Percentiles rank a stretch among this genome's conserved stretches.
Evolutionary conservation across 176 grass and related monocot genomes (phyloP).

Genomic region (Musa beccarii): DNA sequence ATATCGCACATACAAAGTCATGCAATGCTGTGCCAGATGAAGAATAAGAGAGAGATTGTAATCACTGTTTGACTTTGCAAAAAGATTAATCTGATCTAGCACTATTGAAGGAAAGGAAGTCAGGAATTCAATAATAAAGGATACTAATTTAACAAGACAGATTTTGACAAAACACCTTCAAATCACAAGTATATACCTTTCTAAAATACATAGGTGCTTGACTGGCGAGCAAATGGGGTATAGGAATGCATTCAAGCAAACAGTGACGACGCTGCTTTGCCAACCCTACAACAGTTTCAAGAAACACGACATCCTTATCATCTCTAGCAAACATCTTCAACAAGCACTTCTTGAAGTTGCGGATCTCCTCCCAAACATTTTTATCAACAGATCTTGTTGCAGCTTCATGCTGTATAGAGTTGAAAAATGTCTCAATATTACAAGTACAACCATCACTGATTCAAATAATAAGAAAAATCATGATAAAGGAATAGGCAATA

Average conservation of each 20-base stretch:
- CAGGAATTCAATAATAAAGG: background rate
- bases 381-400: conserved; percentile 74
- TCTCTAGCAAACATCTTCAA: conserved; percentile 68
- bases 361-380: conserved; percentile 77
- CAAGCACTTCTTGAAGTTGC: conserved; percentile 97
- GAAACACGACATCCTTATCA: conserved; percentile 74
- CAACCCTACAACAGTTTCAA: conserved; percentile 74
- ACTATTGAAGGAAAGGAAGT: no score
- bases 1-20: no score
- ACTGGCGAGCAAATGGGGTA: conserved; percentile 55
- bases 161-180: background rate
- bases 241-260: conserved; percentile 82
- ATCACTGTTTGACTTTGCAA: no score
- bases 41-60: no score
- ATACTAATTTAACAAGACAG: background rate
- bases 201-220: conserved; percentile 92
- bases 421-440: conserved; percentile 8
- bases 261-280: conserved; percentile 67
- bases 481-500: background rate
- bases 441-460: background rate
- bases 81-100: no score
- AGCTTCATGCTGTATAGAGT: conserved; percentile 54
- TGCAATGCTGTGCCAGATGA: no score
- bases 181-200: conserved; percentile 41
- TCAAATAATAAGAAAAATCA: background rate